Evolutionary conservation across 768 basidiomycete genomes (phyloP).

Genomic region (Leucocoprinus birnbaumii): DNA sequence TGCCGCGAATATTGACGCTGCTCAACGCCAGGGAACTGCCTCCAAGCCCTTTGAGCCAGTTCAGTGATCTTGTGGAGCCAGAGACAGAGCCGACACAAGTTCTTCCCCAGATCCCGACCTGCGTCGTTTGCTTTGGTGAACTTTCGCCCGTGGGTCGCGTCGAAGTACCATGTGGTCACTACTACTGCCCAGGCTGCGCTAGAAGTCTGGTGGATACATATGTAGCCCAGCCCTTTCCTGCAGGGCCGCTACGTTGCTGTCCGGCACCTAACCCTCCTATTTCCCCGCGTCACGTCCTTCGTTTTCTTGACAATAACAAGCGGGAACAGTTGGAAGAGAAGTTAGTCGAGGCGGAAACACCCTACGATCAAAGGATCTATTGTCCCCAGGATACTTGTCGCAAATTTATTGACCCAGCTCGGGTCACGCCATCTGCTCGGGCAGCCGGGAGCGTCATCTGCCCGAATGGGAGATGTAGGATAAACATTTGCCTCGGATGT

Average conservation of each 20-base stretch:
- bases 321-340: constrained; percentile 2
- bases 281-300: neutral
- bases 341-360: constrained; percentile 11
- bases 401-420: constrained; percentile 12
- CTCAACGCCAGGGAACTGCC: no score
- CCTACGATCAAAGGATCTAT: constrained; percentile 11
- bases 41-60: neutral
- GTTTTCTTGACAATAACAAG: constrained; percentile 4
- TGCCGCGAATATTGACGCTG: no score
- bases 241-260: constrained; percentile 9
- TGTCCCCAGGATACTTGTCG: constrained; percentile 13
- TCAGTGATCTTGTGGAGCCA: neutral
- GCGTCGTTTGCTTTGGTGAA: neutral
- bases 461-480: neutral
- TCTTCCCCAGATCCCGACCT: neutral
- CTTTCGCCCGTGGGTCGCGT: neutral
- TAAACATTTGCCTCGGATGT: constrained; percentile 3
- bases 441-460: neutral
- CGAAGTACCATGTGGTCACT: constrained; percentile 14
- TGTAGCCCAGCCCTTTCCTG: constrained; percentile 2
- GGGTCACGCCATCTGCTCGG: neutral
- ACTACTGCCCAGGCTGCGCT: constrained; percentile 12
- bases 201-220: constrained; percentile 8
- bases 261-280: constrained; percentile 9
- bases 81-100: no score